Evolutionary conservation across 2,329 filamentous ascomycete genomes (phyloP).

Genomic region (Metarhizium sp.): DNA sequence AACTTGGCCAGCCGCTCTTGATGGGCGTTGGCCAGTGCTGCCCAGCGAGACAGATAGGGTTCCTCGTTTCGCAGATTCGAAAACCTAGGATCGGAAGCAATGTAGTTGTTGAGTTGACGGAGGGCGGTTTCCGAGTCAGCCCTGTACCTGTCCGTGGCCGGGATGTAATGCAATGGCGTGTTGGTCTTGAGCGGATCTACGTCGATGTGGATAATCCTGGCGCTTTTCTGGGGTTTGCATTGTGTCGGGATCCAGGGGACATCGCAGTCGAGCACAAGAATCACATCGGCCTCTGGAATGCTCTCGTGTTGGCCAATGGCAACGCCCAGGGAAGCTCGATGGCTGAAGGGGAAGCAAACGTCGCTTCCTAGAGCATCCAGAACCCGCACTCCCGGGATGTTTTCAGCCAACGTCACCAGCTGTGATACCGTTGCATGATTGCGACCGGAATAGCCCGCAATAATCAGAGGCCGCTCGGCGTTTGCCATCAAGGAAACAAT

Average conservation of each 20-base stretch:
- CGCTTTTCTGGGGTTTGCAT: conserved; percentile 42
- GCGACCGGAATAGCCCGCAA: too few species aligned
- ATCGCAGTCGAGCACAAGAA: conserved; percentile 79
- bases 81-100: conserved; percentile 29
- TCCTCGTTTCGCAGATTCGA: conserved; percentile 5
- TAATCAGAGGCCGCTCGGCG: conserved; percentile 30
- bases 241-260: conserved; percentile 89
- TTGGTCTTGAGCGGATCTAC: conserved; percentile 59
- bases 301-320: too few species aligned
- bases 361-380: conserved; percentile 20
- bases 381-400: conserved; percentile 54
- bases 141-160: conserved; percentile 54
- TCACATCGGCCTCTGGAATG: conserved; percentile 55
- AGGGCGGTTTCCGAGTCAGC: conserved; percentile 57
- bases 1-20: conserved; percentile 50
- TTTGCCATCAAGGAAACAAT: conserved; percentile 50
- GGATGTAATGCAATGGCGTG: conserved; percentile 66
- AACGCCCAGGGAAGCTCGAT: too few species aligned
- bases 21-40: conserved; percentile 36
- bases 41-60: not conserved
- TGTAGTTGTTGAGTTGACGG: conserved; percentile 50
- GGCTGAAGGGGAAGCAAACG: too few species aligned
- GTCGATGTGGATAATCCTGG: conserved; percentile 54
- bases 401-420: conserved; percentile 56
- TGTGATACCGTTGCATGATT: conserved; percentile 41